Conservation (phyloP, 306 rosid species). For the Lathyrus tuberosus region DNA sequence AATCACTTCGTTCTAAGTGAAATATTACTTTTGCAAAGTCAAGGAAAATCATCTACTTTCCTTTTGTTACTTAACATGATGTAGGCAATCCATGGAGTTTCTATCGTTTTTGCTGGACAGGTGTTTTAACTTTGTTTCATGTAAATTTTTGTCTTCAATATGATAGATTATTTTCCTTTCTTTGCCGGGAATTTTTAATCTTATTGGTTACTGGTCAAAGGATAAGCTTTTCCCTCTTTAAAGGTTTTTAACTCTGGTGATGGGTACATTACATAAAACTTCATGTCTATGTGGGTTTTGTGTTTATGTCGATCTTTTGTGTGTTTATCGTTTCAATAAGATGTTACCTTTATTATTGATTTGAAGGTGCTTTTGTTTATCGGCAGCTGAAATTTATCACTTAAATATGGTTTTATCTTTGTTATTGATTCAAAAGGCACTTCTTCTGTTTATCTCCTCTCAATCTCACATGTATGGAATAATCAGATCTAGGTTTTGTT, state of each 20-base stretch:
- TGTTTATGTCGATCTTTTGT: not conserved
- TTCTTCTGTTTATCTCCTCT: slow-evolving; percentile 36
- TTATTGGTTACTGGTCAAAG: not conserved
- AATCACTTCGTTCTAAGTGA: slow-evolving; percentile 9
- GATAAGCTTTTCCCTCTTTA: not conserved
- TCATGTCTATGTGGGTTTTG: slow-evolving; percentile 11
- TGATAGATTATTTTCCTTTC: slow-evolving; percentile 14
- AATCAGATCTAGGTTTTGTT: too few relatives aligned
- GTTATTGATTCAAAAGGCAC: slow-evolving; percentile 25
- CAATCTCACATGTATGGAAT: too few relatives aligned
- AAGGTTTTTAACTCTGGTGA: slow-evolving; percentile 14
- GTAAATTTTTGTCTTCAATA: not conserved
- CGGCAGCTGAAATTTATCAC: slow-evolving; percentile 45
- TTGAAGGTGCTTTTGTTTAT: slow-evolving; percentile 26
- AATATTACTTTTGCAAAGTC: slow-evolving; percentile 7
- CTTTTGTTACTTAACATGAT: slow-evolving; percentile 6
- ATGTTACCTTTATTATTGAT: slow-evolving; percentile 11
- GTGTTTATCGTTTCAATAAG: slow-evolving; percentile 9
- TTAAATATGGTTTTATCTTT: not conserved
- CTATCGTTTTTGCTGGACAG: slow-evolving; percentile 23
- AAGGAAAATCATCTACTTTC: slow-evolving; percentile 16
- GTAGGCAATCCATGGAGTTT: slow-evolving; percentile 1
- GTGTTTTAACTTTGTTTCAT: slow-evolving; percentile 20
- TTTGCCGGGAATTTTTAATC: slow-evolving; percentile 26
- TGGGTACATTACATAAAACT: slow-evolving; percentile 6